Base-by-base conservation (phyloP, 176 grass and related monocot genomes). In the Alloteropsis semialata region DNA sequence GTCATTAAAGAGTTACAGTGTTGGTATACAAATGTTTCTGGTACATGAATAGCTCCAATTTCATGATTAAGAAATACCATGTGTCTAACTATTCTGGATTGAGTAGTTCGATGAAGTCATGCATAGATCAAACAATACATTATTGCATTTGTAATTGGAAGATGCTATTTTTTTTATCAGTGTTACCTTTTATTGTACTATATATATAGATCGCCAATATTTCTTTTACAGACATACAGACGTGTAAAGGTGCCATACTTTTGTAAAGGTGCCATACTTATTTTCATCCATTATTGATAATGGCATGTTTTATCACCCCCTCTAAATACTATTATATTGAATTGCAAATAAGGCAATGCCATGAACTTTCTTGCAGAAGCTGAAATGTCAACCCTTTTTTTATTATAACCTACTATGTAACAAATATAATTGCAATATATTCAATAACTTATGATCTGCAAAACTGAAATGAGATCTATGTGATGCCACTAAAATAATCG, bases 1-100 rank as follows among this genome's bases (percentile, higher is more conserved):
- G 56, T 36, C 34, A 83, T 64, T 83, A 22, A 82, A 64, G 55
- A 49, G 38, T 33, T 51, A 25, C 63, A 65, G 15, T 44, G 76
- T 65, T 56, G 68, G 68, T 36, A 46, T 45, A 34, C 38, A 65
- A 73, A 25, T 73, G 56, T 86, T 48, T n/a, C n/a, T n/a, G 18
- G 60, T 66, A 77, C 62, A 28, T 50, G 14, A 17, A 34, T 53
- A 19, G 2, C 22, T 7, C 10, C 49, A 37, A 37, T 54, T 11
- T 51, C 48, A 32, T 54, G 29, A 36, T n/a, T n/a, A 53, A 54
- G 16, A 48, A 36, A 54, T 36, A 5, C 3, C 68, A 30, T 18
- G 42, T 5, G 24, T 27, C 7, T 32, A 50, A 33, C 29, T 28
- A 48, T 8, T 48, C 24, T 24, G 8, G 12, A 24, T 70, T 72